phyloP scores from a whole-genome alignment of 108 stramenopile species.

The Cyclostephanos tholiformis region DNA sequence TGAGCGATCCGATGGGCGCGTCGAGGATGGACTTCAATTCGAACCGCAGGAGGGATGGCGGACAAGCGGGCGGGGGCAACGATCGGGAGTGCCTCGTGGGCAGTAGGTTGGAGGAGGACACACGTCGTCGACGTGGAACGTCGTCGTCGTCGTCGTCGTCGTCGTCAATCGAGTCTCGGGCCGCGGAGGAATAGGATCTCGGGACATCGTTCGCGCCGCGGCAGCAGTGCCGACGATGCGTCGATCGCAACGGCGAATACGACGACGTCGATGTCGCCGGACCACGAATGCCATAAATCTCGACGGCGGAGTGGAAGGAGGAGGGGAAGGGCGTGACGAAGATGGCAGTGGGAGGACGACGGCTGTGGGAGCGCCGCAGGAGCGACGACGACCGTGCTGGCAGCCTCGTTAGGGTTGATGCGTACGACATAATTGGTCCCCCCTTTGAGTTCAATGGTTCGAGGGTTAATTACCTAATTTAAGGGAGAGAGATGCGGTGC shows the following conservation, averaged over 20 bases:
- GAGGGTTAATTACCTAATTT: no score
- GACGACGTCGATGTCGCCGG: not conserved
- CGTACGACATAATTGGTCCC: not conserved
- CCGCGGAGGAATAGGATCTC: not conserved
- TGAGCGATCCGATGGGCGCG: slow-evolving; percentile 68
- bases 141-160: not conserved
- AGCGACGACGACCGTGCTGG: not conserved
- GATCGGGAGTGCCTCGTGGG: slow-evolving; percentile 76
- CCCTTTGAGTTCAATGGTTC: no score
- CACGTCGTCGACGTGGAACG: not conserved
- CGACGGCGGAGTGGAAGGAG: not conserved
- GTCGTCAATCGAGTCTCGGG: not conserved
- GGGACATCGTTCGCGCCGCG: not conserved
- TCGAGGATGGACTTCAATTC: slow-evolving; percentile 65
- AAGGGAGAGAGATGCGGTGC: no score
- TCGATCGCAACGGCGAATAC: not conserved
- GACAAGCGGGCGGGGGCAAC: slow-evolving; percentile 66
- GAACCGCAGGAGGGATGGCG: slow-evolving; percentile 48
- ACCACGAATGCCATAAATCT: not conserved
- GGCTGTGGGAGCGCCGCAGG: not conserved
- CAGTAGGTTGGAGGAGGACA: no score
- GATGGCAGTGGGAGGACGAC: not conserved
- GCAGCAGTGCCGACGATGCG: not conserved
- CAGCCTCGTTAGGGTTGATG: not conserved
- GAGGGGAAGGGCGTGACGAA: not conserved